phyloP scores from a whole-genome alignment of 768 basidiomycete genomes.

The Kwoniella sp. region DNA sequence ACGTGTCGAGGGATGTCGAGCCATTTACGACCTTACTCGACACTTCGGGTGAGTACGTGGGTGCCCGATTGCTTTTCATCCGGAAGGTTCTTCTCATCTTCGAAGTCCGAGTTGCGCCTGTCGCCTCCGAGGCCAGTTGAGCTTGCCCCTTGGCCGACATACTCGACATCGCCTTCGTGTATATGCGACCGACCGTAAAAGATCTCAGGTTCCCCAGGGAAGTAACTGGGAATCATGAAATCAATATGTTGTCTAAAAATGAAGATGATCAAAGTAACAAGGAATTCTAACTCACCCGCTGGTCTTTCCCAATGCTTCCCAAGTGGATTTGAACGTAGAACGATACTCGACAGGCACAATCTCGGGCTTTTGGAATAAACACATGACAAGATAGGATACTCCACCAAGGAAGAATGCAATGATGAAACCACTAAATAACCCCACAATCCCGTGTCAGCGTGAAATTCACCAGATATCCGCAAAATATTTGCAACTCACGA shows the following conservation, averaged over 20 bases:
- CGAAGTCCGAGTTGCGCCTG: neutral
- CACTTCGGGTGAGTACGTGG: neutral
- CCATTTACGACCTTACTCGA: too few species aligned
- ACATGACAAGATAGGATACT: neutral
- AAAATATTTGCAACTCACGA: neutral
- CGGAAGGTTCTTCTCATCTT: neutral
- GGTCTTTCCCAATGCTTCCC: neutral
- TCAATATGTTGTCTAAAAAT: neutral
- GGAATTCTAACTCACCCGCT: neutral
- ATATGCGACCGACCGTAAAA: neutral
- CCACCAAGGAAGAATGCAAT: constrained; percentile 1
- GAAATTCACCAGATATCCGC: too few species aligned
- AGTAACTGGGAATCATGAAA: neutral
- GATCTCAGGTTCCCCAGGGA: constrained; percentile 1
- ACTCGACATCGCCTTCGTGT: neutral
- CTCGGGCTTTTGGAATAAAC: neutral
- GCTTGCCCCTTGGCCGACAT: neutral
- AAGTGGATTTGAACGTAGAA: neutral
- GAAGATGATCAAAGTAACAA: neutral
- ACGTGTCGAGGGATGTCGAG: too few species aligned
- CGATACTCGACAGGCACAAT: neutral
- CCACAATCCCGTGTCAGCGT: neutral
- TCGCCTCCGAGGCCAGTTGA: neutral
- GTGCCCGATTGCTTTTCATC: neutral
- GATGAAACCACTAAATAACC: neutral